A percentile compares a stretch with the other conserved stretches of the same genome.
Conservation (phyloP, 257 asterid genomes). For the Galeopsis tetrahit region DNA sequence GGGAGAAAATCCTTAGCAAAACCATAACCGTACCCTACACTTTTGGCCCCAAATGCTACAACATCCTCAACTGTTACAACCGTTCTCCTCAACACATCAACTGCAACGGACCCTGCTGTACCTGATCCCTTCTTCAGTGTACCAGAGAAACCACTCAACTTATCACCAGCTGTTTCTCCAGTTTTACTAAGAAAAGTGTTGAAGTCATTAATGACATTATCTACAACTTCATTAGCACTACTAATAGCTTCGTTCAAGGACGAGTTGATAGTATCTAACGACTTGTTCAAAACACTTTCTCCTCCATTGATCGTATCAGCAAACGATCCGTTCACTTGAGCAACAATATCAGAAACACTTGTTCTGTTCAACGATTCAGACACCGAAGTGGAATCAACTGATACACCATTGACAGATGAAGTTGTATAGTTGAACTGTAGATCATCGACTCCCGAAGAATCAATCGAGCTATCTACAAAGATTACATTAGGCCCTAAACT, state of each 20-base stretch:
- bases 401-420: slow-evolving; percentile 37
- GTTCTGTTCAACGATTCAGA: slow-evolving; percentile 41
- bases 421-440: slow-evolving; percentile 31
- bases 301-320: slow-evolving; percentile 51
- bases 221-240: slow-evolving; percentile 53
- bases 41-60: slow-evolving; percentile 52
- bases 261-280: slow-evolving; percentile 54
- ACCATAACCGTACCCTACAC: slow-evolving; percentile 64
- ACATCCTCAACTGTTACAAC: slow-evolving; percentile 63
- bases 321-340: slow-evolving; percentile 40
- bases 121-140: slow-evolving; percentile 68
- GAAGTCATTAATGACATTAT: slow-evolving; percentile 47
- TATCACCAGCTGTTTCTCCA: slow-evolving; percentile 63
- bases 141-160: slow-evolving; percentile 57
- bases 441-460: slow-evolving; percentile 41
- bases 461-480: slow-evolving; percentile 49
- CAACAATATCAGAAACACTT: slow-evolving; percentile 38
- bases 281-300: slow-evolving; percentile 50
- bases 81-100: slow-evolving; percentile 58
- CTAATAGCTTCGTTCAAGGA: slow-evolving; percentile 49
- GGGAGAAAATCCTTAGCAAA: slow-evolving; percentile 76
- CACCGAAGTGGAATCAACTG: slow-evolving; percentile 42
- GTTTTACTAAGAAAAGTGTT: slow-evolving; percentile 52
- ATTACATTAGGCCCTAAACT: slow-evolving; percentile 39
- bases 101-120: slow-evolving; percentile 53